phyloP scores from a whole-genome alignment of 345 rosid genomes.

The Eutrema yunnanense region DNA sequence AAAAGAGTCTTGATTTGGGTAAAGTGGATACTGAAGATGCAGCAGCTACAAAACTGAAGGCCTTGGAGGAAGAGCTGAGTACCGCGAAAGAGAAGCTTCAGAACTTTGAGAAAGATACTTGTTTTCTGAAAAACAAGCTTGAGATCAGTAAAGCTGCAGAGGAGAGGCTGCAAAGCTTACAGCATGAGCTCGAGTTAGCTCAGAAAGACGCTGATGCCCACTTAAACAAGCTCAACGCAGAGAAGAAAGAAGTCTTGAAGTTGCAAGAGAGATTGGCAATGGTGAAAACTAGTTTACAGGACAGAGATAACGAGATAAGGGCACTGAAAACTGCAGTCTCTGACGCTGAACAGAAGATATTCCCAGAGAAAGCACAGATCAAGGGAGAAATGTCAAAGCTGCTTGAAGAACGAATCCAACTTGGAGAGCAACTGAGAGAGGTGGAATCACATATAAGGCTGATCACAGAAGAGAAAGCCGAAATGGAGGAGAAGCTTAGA shows the following conservation, averaged over 20 bases:
- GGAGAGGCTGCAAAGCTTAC: constrained; percentile 32
- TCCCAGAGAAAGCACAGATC: constrained; percentile 54
- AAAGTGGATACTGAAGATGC: constrained; percentile 21
- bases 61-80: constrained; percentile 43
- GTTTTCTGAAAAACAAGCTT: constrained; percentile 40
- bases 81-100: constrained; percentile 45
- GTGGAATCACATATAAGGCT: constrained; percentile 54
- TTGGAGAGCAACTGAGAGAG: constrained; percentile 52
- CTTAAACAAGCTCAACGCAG: constrained; percentile 44
- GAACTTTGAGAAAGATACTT: constrained; percentile 42
- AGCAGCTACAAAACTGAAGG: constrained; percentile 11
- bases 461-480: constrained; percentile 41
- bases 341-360: constrained; percentile 61
- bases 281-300: constrained; percentile 57
- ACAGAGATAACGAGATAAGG: constrained; percentile 62
- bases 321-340: constrained; percentile 48
- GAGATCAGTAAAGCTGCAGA: constrained; percentile 28
- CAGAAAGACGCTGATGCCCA: constrained; percentile 39
- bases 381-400: constrained; percentile 56
- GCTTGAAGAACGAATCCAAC: constrained; percentile 35
- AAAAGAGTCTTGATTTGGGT: constrained; percentile 20
- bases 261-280: constrained; percentile 49
- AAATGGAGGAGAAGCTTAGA: constrained; percentile 33
- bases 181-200: constrained; percentile 43
- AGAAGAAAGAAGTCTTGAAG: constrained; percentile 51